Percentiles rank a stretch among this genome's conserved stretches.
Evolutionary conservation across 192 early-diverging fungal species (phyloP).

Genomic region (Coemansia sp.): DNA sequence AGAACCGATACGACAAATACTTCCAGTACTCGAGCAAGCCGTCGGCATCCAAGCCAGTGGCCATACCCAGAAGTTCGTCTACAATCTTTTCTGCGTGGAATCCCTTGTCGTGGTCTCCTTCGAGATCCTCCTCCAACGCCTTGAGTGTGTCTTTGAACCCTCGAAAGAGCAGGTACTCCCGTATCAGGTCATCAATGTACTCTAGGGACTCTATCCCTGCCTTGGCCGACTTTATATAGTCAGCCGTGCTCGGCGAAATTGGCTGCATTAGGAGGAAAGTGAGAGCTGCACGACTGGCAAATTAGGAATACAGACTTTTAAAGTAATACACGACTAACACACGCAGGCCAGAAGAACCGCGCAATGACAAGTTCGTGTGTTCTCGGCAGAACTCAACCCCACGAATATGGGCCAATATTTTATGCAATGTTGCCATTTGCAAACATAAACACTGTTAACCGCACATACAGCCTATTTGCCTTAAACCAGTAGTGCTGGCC

Average conservation of each 20-base stretch:
- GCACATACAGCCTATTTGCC: background rate
- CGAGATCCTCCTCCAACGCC: slow-evolving; percentile 44
- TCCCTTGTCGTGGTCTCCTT: slow-evolving; percentile 50
- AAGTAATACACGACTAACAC: background rate
- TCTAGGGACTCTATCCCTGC: slow-evolving; percentile 54
- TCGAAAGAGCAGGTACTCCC: slow-evolving; percentile 55
- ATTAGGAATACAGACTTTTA: background rate
- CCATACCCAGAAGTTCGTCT: slow-evolving; percentile 48
- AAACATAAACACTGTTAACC: no score
- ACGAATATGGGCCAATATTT: no score
- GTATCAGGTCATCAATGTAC: slow-evolving; percentile 54
- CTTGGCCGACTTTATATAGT: slow-evolving; percentile 51
- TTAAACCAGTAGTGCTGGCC: background rate
- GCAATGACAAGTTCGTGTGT: background rate
- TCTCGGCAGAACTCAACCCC: no score
- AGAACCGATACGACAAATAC: slow-evolving; percentile 53
- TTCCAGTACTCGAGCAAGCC: slow-evolving; percentile 50
- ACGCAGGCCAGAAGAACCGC: background rate
- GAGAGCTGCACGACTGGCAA: background rate
- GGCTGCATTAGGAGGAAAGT: slow-evolving; percentile 13
- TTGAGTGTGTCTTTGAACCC: slow-evolving; percentile 48
- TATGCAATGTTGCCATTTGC: no score
- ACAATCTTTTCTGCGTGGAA: slow-evolving; percentile 43
- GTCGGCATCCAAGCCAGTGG: slow-evolving; percentile 22
- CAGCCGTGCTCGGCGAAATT: slow-evolving; percentile 28